A percentile compares a stretch with the other conserved stretches of the same genome.
These are phyloP conservation scores for Cenococcum geophilum DNA, from an alignment of 495 filamentous ascomycete genomes.

Conservation along the genomic window DNA sequence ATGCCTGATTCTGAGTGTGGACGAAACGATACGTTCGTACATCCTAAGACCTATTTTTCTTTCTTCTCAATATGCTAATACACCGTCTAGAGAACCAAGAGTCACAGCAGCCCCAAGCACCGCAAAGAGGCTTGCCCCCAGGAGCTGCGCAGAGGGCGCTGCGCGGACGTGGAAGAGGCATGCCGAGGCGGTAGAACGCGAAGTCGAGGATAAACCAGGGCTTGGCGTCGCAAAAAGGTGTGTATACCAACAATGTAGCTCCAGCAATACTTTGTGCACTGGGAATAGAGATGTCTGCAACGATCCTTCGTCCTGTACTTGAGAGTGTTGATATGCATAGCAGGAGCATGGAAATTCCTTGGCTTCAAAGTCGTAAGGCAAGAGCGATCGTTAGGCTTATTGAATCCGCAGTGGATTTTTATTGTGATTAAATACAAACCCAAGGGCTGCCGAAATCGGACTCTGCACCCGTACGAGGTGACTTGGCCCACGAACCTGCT, in stretches of 20 bases:
- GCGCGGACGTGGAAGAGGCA: slow-evolving; percentile 67
- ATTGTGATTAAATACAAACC: no score
- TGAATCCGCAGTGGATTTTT: no score
- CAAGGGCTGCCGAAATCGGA: no score
- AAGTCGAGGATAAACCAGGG: neutral
- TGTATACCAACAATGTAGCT: no score
- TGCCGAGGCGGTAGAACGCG: slow-evolving; percentile 66
- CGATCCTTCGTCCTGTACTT: neutral
- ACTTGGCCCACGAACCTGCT: no score
- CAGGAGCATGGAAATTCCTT: neutral
- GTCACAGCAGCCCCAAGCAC: slow-evolving; percentile 71
- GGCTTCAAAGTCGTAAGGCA: no score
- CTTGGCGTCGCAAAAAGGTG: neutral
- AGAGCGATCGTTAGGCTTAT: no score
- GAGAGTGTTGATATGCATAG: neutral
- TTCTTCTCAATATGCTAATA: slow-evolving; percentile 13
- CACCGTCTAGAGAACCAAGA: slow-evolving; percentile 66
- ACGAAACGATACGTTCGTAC: slow-evolving; percentile 83
- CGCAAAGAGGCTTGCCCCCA: slow-evolving; percentile 70
- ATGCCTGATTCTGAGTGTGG: slow-evolving; percentile 91
- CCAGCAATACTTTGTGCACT: neutral
- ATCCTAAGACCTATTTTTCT: neutral
- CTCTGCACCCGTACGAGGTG: no score
- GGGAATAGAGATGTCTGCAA: neutral
- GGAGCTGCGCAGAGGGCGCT: slow-evolving; percentile 90